These are phyloP conservation scores for Epichloe sp. DNA, from an alignment of 2,329 filamentous ascomycete species.

Conservation along the genomic window DNA sequence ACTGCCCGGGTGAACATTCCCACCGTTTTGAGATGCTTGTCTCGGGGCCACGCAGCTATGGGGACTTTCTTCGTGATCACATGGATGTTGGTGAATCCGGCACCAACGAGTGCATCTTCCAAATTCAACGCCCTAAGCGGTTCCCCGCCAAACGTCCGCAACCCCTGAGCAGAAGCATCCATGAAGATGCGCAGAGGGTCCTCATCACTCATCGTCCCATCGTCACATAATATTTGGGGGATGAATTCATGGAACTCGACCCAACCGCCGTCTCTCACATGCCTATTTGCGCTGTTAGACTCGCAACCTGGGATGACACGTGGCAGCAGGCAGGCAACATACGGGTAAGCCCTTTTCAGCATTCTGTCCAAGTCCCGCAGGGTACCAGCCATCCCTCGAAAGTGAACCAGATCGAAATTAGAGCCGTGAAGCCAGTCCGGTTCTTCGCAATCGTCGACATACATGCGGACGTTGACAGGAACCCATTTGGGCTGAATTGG, in stretches of 20 bases:
- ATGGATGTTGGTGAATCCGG: conserved; percentile 32
- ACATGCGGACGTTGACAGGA: conserved; percentile 47
- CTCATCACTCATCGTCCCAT: conserved; percentile 28
- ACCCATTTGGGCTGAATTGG: conserved; percentile 35
- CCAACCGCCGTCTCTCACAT: conserved; percentile 35
- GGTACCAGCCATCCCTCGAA: conserved; percentile 33
- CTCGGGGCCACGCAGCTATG: conserved; percentile 31
- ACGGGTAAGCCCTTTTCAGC: conserved; percentile 26
- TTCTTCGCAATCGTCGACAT: conserved; percentile 48
- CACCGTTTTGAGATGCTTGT: conserved; percentile 25
- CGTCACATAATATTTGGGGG: conserved; percentile 28
- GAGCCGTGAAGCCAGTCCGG: conserved; percentile 40
- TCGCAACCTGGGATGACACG: neutral
- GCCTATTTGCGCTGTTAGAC: conserved; percentile 13
- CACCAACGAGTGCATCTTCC: conserved; percentile 21
- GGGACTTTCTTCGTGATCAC: conserved; percentile 30
- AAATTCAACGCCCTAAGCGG: conserved; percentile 23
- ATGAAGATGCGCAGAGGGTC: conserved; percentile 24
- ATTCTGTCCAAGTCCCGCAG: conserved; percentile 38
- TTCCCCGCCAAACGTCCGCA: conserved; percentile 25
- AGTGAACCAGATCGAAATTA: conserved; percentile 44
- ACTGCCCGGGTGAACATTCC: conserved; percentile 32
- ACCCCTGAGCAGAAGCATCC: conserved; percentile 18
- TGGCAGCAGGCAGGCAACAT: neutral
- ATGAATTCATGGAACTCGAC: conserved; percentile 37